Base-by-base conservation (phyloP, 495 filamentous ascomycete genomes). In the Wilcoxina mikolae region DNA sequence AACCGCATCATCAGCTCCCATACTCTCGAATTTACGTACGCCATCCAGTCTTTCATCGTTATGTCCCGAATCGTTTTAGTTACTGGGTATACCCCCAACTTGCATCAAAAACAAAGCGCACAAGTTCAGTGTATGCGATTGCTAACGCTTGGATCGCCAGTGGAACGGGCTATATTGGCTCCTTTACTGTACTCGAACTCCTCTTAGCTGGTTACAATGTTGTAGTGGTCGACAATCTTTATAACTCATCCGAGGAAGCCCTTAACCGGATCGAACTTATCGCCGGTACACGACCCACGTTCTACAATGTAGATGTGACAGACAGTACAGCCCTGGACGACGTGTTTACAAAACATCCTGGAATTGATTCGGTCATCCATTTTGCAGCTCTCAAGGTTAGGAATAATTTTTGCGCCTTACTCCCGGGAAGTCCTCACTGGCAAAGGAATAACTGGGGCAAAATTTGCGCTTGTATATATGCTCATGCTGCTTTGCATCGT, bases 131-230 rank as follows among this genome's bases (percentile, higher is more conserved):
- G 11, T 7, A 23, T 9, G 18, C 22, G 4, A 26, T 67, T 28
- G 24, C 49, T 52, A 24, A 52, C 49, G 29, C 31, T 4, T 18
- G 27, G 10, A 7, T 15, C 26, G 24, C 28, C 68, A 98, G 91
- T 74, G 91, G 91, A 60, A 91, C 87, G 55, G 91, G 91, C 73
- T 98, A 98, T 76, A 98, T 98, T 69, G 91, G 91, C 61, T 98
- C 91, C 38, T 96, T 96, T 78, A 98, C 91, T 51, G 73, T 82
- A 53, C 80, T 98, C 51, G 84, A 88, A 31, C 83, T 98, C 20
- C 84, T 98, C 58, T 75, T 94, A 62, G 84, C 89, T 64, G 89
- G 81, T 68, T 95, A 95, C 76, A 83, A 95, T 65, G 93, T 98
- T 48, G 83, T 98, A 60, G 84, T 98, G 54, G 80, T 87, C 55